Conservation (phyloP, 2,329 filamentous ascomycete species). For the Fusarium hainanense region DNA sequence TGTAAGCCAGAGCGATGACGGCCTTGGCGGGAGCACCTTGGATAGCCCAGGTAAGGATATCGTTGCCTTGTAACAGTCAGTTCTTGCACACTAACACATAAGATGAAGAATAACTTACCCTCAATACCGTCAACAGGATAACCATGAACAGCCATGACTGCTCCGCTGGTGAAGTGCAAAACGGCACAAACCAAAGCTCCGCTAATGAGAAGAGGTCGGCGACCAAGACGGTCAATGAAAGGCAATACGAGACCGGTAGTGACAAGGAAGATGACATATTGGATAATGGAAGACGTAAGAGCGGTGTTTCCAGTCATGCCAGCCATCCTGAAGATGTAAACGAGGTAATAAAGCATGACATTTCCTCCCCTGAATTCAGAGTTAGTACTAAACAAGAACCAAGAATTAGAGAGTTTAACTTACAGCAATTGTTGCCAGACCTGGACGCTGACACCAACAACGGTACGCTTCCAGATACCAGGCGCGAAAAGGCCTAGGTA, state of each 20-base stretch:
- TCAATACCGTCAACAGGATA: constrained; percentile 56
- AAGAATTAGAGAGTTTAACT: background rate
- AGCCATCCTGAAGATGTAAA: constrained; percentile 72
- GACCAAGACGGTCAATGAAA: constrained; percentile 61
- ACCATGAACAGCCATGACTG: constrained; percentile 61
- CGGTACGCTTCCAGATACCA: constrained; percentile 61
- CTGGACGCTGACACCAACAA: constrained; percentile 63
- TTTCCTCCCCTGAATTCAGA: constrained; percentile 56
- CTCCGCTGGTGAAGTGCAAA: constrained; percentile 61
- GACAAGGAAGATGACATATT: constrained; percentile 66
- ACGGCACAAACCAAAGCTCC: constrained; percentile 59
- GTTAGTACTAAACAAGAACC: constrained; percentile 2
- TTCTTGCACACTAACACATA: background rate
- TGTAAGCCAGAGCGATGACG: constrained; percentile 63
- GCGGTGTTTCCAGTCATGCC: constrained; percentile 57
- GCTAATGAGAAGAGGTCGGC: constrained; percentile 58
- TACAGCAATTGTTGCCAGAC: constrained; percentile 64
- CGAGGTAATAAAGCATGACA: constrained; percentile 68
- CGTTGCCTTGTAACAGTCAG: constrained; percentile 52
- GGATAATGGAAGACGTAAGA: constrained; percentile 63
- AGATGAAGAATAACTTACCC: constrained; percentile 23
- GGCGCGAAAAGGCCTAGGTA: constrained; percentile 59
- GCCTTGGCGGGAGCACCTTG: constrained; percentile 58
- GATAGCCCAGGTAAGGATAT: constrained; percentile 59
- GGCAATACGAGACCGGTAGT: constrained; percentile 63